phyloP scores from a whole-genome alignment of 257 asterid genomes.

The Penstemon newberryi region DNA sequence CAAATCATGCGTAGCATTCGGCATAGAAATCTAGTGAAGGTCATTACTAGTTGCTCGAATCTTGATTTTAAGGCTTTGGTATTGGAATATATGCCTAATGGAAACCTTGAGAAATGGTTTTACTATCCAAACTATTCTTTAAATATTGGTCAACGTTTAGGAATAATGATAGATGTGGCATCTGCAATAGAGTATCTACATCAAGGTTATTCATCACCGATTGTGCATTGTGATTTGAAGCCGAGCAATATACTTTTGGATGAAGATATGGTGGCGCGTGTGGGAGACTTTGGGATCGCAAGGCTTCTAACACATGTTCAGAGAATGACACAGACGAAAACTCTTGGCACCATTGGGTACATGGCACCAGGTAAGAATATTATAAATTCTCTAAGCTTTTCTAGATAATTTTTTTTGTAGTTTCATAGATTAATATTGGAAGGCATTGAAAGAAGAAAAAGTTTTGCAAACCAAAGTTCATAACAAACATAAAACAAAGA shows the following conservation, averaged over 20 bases:
- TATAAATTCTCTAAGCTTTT: too few species aligned
- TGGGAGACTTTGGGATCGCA: background rate
- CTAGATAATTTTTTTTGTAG: too few species aligned
- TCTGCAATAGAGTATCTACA: too few species aligned
- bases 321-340: background rate
- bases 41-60: background rate
- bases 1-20: conserved; percentile 12
- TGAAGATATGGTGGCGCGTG: too few species aligned
- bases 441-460: too few species aligned
- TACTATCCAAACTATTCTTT: background rate
- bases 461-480: too few species aligned
- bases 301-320: background rate
- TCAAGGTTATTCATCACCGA: too few species aligned
- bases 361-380: too few species aligned
- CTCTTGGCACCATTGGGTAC: background rate
- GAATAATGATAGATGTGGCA: conserved; percentile 19
- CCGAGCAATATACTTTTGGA: too few species aligned
- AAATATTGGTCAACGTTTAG: background rate
- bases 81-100: conserved; percentile 15
- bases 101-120: conserved; percentile 14
- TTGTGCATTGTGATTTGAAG: too few species aligned
- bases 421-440: too few species aligned
- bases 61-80: conserved; percentile 15
- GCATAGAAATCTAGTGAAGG: conserved; percentile 7
- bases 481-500: too few species aligned